Evolutionary conservation across 2,329 filamentous ascomycete genomes (phyloP).

Genomic region (Scedosporium boydii): DNA sequence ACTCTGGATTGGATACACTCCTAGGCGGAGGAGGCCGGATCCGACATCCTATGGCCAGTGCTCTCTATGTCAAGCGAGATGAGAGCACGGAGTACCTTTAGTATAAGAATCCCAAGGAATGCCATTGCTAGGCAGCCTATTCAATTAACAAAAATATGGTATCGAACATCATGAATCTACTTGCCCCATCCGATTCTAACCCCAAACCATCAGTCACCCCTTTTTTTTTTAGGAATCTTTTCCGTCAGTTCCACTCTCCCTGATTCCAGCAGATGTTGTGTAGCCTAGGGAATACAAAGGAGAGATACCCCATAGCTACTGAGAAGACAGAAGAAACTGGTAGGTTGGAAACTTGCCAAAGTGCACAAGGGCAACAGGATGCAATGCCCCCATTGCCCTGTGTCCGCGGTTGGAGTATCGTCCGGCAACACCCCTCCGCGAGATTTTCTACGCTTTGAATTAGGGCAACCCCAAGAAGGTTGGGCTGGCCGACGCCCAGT

Average conservation of each 20-base stretch:
- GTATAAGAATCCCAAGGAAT: too few species aligned
- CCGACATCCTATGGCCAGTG: too few species aligned
- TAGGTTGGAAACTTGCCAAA: too few species aligned
- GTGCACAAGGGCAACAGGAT: too few species aligned
- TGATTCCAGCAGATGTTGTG: background rate
- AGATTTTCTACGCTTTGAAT: background rate
- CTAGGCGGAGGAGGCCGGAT: too few species aligned
- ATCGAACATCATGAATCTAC: background rate
- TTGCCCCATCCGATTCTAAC: background rate
- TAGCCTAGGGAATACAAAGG: background rate
- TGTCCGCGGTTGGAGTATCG: background rate
- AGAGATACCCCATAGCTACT: background rate
- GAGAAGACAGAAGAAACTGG: too few species aligned
- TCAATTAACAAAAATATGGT: background rate
- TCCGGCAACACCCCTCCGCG: background rate
- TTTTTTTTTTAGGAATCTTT: background rate
- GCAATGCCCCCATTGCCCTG: too few species aligned
- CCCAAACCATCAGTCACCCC: background rate
- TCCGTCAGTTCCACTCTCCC: background rate
- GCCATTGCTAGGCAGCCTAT: background rate
- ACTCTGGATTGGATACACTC: background rate
- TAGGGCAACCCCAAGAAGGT: too few species aligned
- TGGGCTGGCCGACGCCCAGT: background rate
- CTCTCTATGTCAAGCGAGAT: too few species aligned
- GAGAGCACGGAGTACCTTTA: too few species aligned